Evolutionary conservation across 305 asterid genomes (phyloP).

Genomic region (Ruellia speciosa): DNA sequence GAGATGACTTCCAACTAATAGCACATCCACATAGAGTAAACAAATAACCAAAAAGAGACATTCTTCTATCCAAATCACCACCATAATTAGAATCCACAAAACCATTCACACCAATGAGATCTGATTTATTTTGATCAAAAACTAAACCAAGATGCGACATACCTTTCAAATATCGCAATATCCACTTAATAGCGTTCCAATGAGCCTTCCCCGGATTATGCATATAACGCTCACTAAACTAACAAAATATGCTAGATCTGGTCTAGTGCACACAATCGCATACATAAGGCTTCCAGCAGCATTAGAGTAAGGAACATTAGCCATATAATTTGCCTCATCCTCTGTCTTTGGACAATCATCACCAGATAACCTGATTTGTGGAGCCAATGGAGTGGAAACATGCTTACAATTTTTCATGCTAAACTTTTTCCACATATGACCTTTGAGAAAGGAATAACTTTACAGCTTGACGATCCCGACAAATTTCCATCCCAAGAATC

Average conservation of each 20-base stretch:
- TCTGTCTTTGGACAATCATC: neutral
- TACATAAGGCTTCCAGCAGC: neutral
- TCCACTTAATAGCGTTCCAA: neutral
- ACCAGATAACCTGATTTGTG: neutral
- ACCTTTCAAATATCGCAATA: neutral
- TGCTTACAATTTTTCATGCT: neutral
- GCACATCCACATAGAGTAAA: neutral
- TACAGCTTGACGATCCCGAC: neutral
- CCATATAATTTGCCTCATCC: neutral
- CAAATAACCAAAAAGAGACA: neutral
- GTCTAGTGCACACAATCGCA: neutral
- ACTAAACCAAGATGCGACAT: neutral
- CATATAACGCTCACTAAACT: neutral
- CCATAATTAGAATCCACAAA: neutral
- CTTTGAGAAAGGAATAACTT: neutral
- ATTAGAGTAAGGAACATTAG: neutral
- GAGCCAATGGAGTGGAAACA: neutral
- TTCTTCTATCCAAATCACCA: neutral
- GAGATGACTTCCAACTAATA: neutral
- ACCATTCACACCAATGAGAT: neutral
- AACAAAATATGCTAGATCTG: neutral
- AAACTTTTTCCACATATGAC: neutral
- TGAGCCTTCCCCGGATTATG: neutral
- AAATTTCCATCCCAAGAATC: neutral
- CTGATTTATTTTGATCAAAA: neutral